These are phyloP conservation scores for Peronosclerospora sorghi DNA, from an alignment of 352 stramenopile species.

Conservation along the genomic window DNA sequence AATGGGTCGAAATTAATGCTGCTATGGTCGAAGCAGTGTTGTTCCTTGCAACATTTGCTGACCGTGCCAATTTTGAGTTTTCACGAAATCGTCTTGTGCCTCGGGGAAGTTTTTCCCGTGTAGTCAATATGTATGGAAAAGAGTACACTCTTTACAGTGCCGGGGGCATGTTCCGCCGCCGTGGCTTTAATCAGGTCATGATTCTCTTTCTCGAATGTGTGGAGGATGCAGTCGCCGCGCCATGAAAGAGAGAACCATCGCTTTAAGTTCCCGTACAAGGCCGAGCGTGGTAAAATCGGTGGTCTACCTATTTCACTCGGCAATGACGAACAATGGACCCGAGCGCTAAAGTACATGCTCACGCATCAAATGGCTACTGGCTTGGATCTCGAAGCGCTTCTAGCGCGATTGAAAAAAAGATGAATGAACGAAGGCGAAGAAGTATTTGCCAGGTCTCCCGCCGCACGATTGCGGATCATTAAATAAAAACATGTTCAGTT, in stretches of 20 bases:
- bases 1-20: conserved; percentile 87
- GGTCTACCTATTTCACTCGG: conserved; percentile 78
- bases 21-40: conserved; percentile 78
- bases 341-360: too few species aligned
- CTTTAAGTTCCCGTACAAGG: conserved; percentile 87
- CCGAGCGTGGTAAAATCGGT: conserved; percentile 84
- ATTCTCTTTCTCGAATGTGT: too few species aligned
- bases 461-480: conserved; percentile 5
- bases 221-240: conserved; percentile 79
- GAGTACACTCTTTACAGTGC: conserved; percentile 76
- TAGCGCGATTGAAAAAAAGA: conserved; percentile 10
- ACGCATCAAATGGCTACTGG: conserved; percentile 88
- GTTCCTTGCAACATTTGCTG: conserved; percentile 71
- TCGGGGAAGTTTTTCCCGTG: conserved; percentile 74
- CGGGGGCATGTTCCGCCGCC: conserved; percentile 76
- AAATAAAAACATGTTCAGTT: too few species aligned
- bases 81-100: conserved; percentile 73
- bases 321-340: too few species aligned
- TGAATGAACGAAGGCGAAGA: too few species aligned
- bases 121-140: conserved; percentile 76
- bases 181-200: conserved; percentile 88
- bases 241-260: conserved; percentile 79
- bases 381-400: conserved; percentile 86
- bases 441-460: conserved; percentile 5
- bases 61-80: conserved; percentile 76